Evolutionary conservation across 257 asterid species (phyloP).

Genomic region (Nicotiana obtusifolia): DNA sequence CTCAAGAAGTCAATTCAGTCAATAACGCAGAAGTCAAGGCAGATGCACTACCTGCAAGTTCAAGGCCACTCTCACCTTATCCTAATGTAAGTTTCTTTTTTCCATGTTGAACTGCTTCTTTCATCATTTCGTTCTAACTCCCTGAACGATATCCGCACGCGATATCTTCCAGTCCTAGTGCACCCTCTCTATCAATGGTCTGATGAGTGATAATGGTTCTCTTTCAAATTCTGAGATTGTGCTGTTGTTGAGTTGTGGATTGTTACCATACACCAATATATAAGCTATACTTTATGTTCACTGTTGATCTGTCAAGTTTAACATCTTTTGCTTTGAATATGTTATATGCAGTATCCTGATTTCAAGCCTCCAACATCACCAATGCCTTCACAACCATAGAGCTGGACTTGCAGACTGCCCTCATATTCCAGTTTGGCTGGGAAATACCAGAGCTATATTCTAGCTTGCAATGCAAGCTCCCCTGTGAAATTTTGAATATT

Average conservation of each 20-base stretch:
- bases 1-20: constrained; percentile 52
- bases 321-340: not conserved
- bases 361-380: constrained; percentile 94
- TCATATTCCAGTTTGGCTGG: not conserved
- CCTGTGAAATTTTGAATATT: not conserved
- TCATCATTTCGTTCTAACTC: not conserved
- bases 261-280: not conserved
- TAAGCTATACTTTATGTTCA: not conserved
- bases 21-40: constrained; percentile 42
- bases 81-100: constrained; percentile 55
- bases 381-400: constrained; percentile 77
- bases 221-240: not conserved
- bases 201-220: not conserved
- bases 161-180: not conserved
- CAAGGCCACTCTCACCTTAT: constrained; percentile 81
- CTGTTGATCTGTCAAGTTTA: not conserved
- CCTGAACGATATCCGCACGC: not conserved
- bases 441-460: not conserved
- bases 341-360: constrained; percentile 79
- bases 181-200: not conserved
- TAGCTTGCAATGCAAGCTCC: not conserved
- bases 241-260: not conserved
- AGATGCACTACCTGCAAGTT: constrained; percentile 37
- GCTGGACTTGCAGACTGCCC: not conserved
- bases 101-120: not conserved